phyloP scores from a whole-genome alignment of 495 filamentous ascomycete species.

The Penicillium coffeae region DNA sequence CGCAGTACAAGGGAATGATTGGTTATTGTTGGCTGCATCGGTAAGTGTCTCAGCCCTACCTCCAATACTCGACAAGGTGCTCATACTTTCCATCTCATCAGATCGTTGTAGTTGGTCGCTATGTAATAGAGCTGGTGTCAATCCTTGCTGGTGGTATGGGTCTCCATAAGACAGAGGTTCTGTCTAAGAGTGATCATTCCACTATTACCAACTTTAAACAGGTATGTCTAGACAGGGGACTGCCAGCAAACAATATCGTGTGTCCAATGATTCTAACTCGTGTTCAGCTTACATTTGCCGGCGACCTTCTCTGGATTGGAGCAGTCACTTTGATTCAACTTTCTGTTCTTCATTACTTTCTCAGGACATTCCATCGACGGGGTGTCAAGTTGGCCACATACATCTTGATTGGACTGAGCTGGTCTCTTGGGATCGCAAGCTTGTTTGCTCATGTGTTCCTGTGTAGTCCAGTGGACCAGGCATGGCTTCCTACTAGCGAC shows the following conservation, averaged over 20 bases:
- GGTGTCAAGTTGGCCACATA: slow-evolving; percentile 10
- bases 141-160: slow-evolving; percentile 21
- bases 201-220: slow-evolving; percentile 7
- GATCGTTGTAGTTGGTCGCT: slow-evolving; percentile 16
- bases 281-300: slow-evolving; percentile 17
- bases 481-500: slow-evolving; percentile 7
- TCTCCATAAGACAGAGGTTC: slow-evolving; percentile 14
- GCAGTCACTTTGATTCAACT: slow-evolving; percentile 14
- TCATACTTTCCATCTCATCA: no score
- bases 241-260: neutral
- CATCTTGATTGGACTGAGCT: slow-evolving; percentile 11
- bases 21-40: slow-evolving; percentile 14
- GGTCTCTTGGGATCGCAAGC: slow-evolving; percentile 12
- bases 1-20: slow-evolving; percentile 17
- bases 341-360: slow-evolving; percentile 19
- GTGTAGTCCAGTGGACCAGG: slow-evolving; percentile 13
- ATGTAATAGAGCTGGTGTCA: slow-evolving; percentile 18
- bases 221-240: slow-evolving; percentile 8
- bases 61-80: no score
- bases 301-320: slow-evolving; percentile 19
- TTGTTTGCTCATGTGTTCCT: slow-evolving; percentile 17
- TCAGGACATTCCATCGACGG: slow-evolving; percentile 10
- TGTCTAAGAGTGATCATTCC: neutral
- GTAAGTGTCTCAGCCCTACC: slow-evolving; percentile 13
- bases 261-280: slow-evolving; percentile 5